These are phyloP conservation scores for Neodidymelliopsis sp. DNA, from an alignment of 2,329 filamentous ascomycete species.

Conservation along the genomic window DNA sequence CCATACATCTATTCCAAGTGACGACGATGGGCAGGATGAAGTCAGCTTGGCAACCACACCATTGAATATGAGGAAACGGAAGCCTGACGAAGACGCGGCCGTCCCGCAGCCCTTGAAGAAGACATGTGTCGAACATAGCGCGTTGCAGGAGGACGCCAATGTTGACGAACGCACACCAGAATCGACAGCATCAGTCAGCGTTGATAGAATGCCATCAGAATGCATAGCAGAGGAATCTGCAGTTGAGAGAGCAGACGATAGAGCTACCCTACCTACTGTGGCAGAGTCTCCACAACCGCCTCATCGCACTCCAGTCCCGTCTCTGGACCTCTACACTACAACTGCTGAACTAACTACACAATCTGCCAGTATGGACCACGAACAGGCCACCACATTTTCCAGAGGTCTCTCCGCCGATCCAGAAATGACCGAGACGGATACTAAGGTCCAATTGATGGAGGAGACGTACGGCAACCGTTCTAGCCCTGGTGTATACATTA, in stretches of 20 bases:
- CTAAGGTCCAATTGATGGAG: slow-evolving; percentile 24
- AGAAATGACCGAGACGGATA: slow-evolving; percentile 1
- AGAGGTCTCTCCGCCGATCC: background rate
- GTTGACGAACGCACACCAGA: background rate
- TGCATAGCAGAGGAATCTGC: background rate
- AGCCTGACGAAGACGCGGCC: background rate
- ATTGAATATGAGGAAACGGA: slow-evolving; percentile 4
- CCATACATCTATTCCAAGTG: background rate
- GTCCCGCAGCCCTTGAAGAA: background rate
- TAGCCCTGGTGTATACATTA: slow-evolving; percentile 52
- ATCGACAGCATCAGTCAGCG: background rate
- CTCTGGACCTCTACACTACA: too few relatives aligned
- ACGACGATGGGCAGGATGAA: background rate
- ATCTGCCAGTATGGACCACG: too few relatives aligned
- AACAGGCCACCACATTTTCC: background rate
- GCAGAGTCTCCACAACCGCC: background rate
- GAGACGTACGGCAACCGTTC: slow-evolving; percentile 39
- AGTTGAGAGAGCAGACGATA: background rate
- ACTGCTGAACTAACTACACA: too few relatives aligned
- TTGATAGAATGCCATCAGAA: background rate
- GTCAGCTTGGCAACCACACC: background rate
- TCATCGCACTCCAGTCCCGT: background rate
- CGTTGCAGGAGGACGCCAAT: background rate
- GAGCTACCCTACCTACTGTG: background rate
- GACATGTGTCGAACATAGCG: slow-evolving; percentile 2